Evolutionary conservation across 2,329 filamentous ascomycete species (phyloP), one percentile per base, ranked within the genome.

Genomic region (Raffaelea ambrosiae): DNA sequence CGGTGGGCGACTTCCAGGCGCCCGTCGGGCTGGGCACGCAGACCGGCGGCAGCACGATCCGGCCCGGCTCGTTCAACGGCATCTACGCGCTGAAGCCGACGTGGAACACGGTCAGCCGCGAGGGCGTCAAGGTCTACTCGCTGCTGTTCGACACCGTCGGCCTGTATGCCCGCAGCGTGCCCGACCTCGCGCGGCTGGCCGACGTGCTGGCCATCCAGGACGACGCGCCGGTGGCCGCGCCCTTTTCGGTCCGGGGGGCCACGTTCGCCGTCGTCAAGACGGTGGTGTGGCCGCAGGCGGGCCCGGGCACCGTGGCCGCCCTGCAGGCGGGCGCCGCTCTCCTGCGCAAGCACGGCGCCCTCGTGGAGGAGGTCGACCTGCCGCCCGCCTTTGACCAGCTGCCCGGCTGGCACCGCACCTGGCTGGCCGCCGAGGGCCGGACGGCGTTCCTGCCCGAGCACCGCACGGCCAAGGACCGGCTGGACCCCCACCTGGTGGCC

Each of bases 1-100:
- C 79, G 0, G 81, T 86, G 0, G 81, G 67, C 8, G 83, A 86
- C 52, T 74, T 75, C 45, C 82, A 86, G 52, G 73, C 72, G 0
- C 77, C 81, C 0, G 56, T 86, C 11, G 72, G 66, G 0, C 63
- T 86, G 0, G 83, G 80, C 1, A 83, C 81, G 0, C 82, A 86
- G 56, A 87, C 82, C 0, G 77, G 76, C 3, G 83, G 83, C 0
- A 81, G 76, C 50, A 77, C 70, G 0, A 76, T 86, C 41, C 72
- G 81, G 0, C 83, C 83, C 0, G 82, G 68, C 0, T 79, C 78
- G 0, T 86, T 77, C 63, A 83, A 78, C 51, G 81, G 81, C 7
- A 68, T 81, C 4, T 86, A 79, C 48, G 80, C 70, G 0, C 66
- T 84, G 47, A 86, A 85, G 57, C 81, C 82, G 2, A 86, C 81